A percentile compares a stretch with the other conserved stretches of the same genome.
Conservation (phyloP, 352 stramenopile species). For the Phytophthora pistaciae region DNA sequence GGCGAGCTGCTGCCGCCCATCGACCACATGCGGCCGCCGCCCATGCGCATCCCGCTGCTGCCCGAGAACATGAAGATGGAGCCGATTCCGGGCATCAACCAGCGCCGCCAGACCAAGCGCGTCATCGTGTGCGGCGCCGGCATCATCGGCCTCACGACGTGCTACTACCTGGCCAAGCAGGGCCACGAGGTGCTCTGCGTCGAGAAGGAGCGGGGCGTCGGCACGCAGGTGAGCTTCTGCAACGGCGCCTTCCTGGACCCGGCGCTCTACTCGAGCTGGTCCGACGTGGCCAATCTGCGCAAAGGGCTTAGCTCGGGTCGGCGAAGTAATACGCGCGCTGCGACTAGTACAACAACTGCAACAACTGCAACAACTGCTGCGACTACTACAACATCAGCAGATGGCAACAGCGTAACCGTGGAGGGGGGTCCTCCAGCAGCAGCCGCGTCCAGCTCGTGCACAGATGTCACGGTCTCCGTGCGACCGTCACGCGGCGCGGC, state of each 20-base stretch:
- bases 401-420: slow-evolving; percentile 50
- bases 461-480: slow-evolving; percentile 34
- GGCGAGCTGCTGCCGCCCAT: slow-evolving; percentile 71
- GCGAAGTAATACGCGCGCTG: slow-evolving; percentile 6
- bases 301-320: slow-evolving; percentile 38
- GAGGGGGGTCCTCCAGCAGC: slow-evolving; percentile 43
- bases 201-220: slow-evolving; percentile 82
- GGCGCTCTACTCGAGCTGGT: slow-evolving; percentile 84
- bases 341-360: slow-evolving; percentile 18
- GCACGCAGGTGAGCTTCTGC: slow-evolving; percentile 83
- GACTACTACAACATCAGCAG: slow-evolving; percentile 18
- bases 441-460: slow-evolving; percentile 38
- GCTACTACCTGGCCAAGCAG: slow-evolving; percentile 87
- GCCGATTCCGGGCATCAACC: slow-evolving; percentile 62
- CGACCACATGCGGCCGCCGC: slow-evolving; percentile 54
- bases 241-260: slow-evolving; percentile 88
- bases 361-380: slow-evolving; percentile 11
- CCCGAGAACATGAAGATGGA: slow-evolving; percentile 79
- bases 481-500: slow-evolving; percentile 24
- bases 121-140: slow-evolving; percentile 89
- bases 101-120: slow-evolving; percentile 72
- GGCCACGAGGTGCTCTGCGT: slow-evolving; percentile 90
- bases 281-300: slow-evolving; percentile 72
- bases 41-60: slow-evolving; percentile 66
- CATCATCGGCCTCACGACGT: slow-evolving; percentile 87